Base-by-base conservation (phyloP, 2,329 filamentous ascomycete genomes). In the Ceratocystis smalleyi region DNA sequence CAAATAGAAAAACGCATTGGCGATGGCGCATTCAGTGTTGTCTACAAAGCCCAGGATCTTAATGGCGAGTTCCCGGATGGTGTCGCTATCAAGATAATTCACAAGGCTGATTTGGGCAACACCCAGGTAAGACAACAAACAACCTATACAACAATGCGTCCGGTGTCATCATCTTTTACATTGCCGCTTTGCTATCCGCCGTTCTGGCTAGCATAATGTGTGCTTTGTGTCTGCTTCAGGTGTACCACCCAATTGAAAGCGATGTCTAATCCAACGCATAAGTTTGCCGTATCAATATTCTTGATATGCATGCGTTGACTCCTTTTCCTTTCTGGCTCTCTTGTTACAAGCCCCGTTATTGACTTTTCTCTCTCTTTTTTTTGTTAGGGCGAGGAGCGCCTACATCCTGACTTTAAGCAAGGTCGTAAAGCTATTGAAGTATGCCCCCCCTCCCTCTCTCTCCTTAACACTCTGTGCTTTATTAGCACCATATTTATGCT, bases 31-130 rank as follows among this genome's bases (percentile, higher is more conserved):
- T 99, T 99, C 80, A 97, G 92, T 79, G 97, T 97, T 72, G 94
- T 99, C 68, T 99, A 97, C 75, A 86, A 89, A 47, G 94, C 94
- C 45, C 83, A 81, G 69, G 94, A 99, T 73, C 73, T 77, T 57
- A 81, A 84, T 5, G 87, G 88, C 49, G 79, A 85, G 68, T 82
- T 83, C 68, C 84, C 83, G 69, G 87, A 97, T 73, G 62, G 63
- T 35, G 91, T 94, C 43, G 94, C 92, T 70, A 97, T 99, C 81
- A 99, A 99, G 76, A 94, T 99, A 62, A 94, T 99, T 68, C 88
- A 94, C 72, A 97, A 97, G 77, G 97, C 90, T 74, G 94, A 99
- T 77, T 96, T 99, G 89, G 97, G 96, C 77, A 91, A 86, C 69
- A 91, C 87, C 79, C 94, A 97, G 90, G 94, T 99, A 83, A 83